A percentile compares a stretch with the other conserved stretches of the same genome.
Evolutionary conservation across 768 basidiomycete species (phyloP).

Genomic region (Inosperma sp.): DNA sequence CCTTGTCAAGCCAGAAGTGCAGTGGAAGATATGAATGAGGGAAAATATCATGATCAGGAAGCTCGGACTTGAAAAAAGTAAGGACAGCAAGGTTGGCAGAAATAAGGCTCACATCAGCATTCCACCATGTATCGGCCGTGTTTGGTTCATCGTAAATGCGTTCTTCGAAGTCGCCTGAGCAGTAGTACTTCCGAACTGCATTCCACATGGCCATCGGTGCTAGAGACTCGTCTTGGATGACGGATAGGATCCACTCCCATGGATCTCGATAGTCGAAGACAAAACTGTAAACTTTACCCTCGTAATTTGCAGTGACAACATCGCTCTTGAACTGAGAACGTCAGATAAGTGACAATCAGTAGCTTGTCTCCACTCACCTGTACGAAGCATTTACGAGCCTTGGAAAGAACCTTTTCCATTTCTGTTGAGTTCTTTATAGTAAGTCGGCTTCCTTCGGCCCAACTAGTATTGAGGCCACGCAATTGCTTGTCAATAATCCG

Average conservation of each 20-base stretch:
- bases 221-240: conserved; percentile 22
- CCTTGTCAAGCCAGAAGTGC: conserved; percentile 31
- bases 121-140: conserved; percentile 28
- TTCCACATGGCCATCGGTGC: conserved; percentile 16
- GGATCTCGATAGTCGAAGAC: conserved; percentile 27
- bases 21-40: conserved; percentile 26
- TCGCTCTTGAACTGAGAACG: conserved; percentile 19
- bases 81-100: neutral
- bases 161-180: conserved; percentile 14
- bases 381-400: conserved; percentile 20
- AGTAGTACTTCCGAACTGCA: conserved; percentile 23
- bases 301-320: conserved; percentile 14
- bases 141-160: conserved; percentile 26
- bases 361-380: conserved; percentile 12
- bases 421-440: conserved; percentile 21
- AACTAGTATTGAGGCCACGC: conserved; percentile 15
- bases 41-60: conserved; percentile 16
- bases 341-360: neutral
- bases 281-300: conserved; percentile 13
- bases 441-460: conserved; percentile 16
- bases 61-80: conserved; percentile 15
- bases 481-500: conserved; percentile 14
- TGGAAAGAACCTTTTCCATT: conserved; percentile 16
- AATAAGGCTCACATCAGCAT: conserved; percentile 20
- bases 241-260: conserved; percentile 24